These are phyloP conservation scores for Tulasnella sp. DNA, from an alignment of 768 basidiomycete species.

Conservation along the genomic window DNA sequence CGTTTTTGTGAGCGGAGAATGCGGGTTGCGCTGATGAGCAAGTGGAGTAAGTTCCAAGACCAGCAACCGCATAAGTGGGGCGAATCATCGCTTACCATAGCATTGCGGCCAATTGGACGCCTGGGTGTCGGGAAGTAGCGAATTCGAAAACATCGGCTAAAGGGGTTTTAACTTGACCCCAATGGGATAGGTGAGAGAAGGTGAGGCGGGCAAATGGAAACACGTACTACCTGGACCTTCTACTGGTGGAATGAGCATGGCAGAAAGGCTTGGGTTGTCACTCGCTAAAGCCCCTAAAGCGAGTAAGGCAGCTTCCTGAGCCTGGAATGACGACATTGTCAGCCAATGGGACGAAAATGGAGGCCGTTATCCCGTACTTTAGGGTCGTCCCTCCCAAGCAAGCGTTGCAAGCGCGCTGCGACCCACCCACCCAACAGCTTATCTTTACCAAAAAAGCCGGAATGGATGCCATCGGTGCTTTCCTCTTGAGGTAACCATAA, in stretches of 20 bases:
- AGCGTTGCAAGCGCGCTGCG: conserved; percentile 35
- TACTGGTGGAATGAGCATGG: no score
- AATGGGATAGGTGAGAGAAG: no score
- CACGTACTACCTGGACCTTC: conserved; percentile 27
- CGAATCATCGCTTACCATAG: no score
- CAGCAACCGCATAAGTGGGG: no score
- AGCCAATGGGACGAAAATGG: background rate
- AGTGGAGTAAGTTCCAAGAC: no score
- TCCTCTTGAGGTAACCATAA: conserved; percentile 13
- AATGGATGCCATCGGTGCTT: background rate
- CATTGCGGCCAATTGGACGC: no score
- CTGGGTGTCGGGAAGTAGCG: no score
- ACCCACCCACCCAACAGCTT: conserved; percentile 66
- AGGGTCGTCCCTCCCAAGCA: conserved; percentile 40
- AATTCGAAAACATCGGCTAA: no score
- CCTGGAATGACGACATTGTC: conserved; percentile 27
- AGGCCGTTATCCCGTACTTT: conserved; percentile 34
- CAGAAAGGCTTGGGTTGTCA: conserved; percentile 35
- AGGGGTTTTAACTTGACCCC: no score
- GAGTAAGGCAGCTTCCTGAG: conserved; percentile 51
- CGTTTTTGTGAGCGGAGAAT: no score
- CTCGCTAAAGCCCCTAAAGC: conserved; percentile 55
- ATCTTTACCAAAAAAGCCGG: conserved; percentile 32
- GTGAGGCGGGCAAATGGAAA: no score
- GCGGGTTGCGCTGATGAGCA: no score